Evolutionary conservation across 345 rosid species (phyloP).

Genomic region (Garcia nutans): DNA sequence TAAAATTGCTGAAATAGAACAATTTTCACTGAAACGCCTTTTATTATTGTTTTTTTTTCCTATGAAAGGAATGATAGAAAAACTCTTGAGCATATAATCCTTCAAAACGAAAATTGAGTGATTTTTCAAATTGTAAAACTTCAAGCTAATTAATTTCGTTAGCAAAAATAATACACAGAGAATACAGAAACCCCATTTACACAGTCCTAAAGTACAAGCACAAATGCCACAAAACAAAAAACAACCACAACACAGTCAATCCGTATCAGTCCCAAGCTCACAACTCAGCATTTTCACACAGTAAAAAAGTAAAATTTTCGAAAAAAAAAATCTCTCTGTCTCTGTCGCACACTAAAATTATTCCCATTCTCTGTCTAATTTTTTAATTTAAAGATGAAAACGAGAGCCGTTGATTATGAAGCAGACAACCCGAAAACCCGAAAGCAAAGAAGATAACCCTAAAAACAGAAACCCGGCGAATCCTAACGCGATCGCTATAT

Average conservation of each 20-base stretch:
- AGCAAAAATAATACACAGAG: not conserved
- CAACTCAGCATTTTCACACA: not conserved
- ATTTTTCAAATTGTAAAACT: not conserved
- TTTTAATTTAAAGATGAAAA: conserved; percentile 49
- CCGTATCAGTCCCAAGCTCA: not conserved
- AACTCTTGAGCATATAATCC: too few relatives aligned
- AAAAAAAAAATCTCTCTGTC: not conserved
- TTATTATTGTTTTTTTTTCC: too few relatives aligned
- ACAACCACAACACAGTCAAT: not conserved
- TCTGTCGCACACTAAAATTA: not conserved
- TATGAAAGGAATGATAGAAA: too few relatives aligned
- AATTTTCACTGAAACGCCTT: not conserved
- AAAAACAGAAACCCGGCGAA: conserved; percentile 76
- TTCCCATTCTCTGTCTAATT: not conserved
- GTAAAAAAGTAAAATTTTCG: not conserved
- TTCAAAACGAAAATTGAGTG: not conserved
- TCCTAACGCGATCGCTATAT: conserved; percentile 70
- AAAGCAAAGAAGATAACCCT: conserved; percentile 64
- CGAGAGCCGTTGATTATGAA: conserved; percentile 87
- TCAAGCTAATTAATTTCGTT: not conserved
- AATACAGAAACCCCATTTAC: conserved; percentile 8
- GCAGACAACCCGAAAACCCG: conserved; percentile 81
- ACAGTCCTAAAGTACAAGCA: not conserved
- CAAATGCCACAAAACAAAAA: not conserved
- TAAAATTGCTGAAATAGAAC: not conserved